Evolutionary conservation across 345 rosid species (phyloP), one percentile per base, ranked within the genome.

Genomic region (Pugionium cornutum): DNA sequence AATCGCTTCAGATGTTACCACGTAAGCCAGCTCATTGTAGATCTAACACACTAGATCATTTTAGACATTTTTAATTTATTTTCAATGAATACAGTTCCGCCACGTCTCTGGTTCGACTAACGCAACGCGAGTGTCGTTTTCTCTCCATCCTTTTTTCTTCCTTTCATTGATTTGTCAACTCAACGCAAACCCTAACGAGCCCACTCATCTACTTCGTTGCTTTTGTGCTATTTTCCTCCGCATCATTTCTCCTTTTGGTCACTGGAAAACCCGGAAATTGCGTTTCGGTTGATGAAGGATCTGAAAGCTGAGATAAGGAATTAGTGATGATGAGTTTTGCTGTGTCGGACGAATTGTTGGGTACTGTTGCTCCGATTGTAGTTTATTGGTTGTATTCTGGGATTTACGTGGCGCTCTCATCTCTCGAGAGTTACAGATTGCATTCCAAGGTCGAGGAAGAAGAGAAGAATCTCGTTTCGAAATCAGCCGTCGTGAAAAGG

Each of bases 351-450:
- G 97, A 92, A 48, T 27, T 86, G 75, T 50, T 92, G 62, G 88
- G 96, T 11, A 89, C 89, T 60, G 78, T 92, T 48, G 79, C 70
- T 11, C 98, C 98, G 33, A 84, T 92, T 35, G 3, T 83, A 58
- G 84, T 89, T 0, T 89, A 92, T 51, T 92, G 98, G 97, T 68
- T 79, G 8, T 92, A 92, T 66, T 86, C 96, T 2, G 97, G 98
- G 51, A 31, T 88, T 1, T 89, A 92, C 48, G 70, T 83, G 4
- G 29, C 70, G 48, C 69, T 89, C 26, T 89, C 87, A 1, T 67
- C 64, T 32, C 75, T 80, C 8, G 82, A 87, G 32, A 79, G 80
- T 66, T 89, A 87, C 62, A 83, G 95, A 66, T 76, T 89, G 67
- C 95, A 89, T 53, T 66, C 87, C 0, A 83, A 79, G 69, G 72